Evolutionary conservation across 1,284 basidiomycete genomes (phyloP).

Genomic region (Termitomyces sp.): DNA sequence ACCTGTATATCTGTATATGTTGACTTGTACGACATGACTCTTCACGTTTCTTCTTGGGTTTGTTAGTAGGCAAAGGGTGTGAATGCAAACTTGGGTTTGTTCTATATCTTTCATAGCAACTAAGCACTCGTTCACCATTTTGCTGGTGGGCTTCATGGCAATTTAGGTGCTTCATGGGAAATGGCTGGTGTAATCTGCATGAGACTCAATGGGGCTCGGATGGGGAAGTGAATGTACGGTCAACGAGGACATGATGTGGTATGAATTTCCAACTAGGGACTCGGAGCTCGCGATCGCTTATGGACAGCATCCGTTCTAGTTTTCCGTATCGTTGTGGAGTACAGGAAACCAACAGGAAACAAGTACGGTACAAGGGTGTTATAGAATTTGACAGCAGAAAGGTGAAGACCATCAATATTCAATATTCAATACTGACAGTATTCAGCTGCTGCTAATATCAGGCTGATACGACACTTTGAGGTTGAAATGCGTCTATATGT

Average conservation of each 20-base stretch:
- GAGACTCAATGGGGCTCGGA: too few relatives aligned
- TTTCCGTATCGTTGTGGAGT: not conserved
- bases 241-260: not conserved
- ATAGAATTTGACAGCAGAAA: not conserved
- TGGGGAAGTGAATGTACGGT: not conserved
- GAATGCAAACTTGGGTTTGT: too few relatives aligned
- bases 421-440: not conserved
- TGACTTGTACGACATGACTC: constrained; percentile 1
- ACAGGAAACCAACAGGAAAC: not conserved
- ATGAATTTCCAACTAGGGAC: too few relatives aligned
- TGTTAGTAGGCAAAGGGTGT: not conserved
- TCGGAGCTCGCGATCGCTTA: too few relatives aligned
- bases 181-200: not conserved
- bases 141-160: too few relatives aligned
- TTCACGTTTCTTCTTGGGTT: not conserved
- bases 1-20: constrained; percentile 1
- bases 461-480: not conserved
- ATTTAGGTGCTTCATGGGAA: not conserved
- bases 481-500: not conserved
- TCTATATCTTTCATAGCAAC: not conserved
- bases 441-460: too few relatives aligned
- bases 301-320: not conserved
- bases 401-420: not conserved
- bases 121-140: too few relatives aligned
- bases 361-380: not conserved